These are phyloP conservation scores for Penicillium malachiteum DNA, from an alignment of 495 filamentous ascomycete genomes.

Conservation along the genomic window DNA sequence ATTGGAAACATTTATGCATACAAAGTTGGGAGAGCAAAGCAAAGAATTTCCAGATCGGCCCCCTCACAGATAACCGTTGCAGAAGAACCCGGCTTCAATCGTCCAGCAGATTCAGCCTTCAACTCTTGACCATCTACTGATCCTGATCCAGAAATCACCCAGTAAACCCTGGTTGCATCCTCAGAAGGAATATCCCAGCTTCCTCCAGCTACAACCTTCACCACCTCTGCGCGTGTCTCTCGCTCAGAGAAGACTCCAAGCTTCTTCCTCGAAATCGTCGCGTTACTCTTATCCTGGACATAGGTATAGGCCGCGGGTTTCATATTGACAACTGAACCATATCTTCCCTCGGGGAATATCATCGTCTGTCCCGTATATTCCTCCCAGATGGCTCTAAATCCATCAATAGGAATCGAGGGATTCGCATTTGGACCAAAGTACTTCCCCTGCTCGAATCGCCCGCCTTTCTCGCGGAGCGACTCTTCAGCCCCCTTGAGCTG, in stretches of 20 bases:
- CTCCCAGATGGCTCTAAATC: constrained; percentile 1
- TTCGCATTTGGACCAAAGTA: neutral
- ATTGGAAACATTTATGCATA: no score
- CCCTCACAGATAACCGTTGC: neutral
- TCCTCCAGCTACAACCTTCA: neutral
- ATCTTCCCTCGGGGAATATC: neutral
- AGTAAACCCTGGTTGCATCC: neutral
- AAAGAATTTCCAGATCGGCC: neutral
- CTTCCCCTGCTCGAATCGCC: constrained; percentile 5
- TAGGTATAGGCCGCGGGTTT: neutral
- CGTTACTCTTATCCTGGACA: neutral
- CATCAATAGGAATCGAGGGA: neutral
- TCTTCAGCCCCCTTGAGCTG: constrained; percentile 1
- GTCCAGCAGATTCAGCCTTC: neutral
- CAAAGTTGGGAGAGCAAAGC: neutral
- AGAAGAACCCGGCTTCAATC: neutral
- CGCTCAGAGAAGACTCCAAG: constrained; percentile 12
- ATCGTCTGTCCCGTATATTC: neutral
- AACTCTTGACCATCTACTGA: neutral
- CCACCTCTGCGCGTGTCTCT: constrained; percentile 5
- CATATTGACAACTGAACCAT: neutral
- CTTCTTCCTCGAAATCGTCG: neutral
- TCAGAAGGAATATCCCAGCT: neutral
- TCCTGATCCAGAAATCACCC: neutral
- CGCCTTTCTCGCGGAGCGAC: neutral